Evolutionary conservation across 1,139 yeast species (phyloP), one percentile per base, ranked within the genome.

Genomic region (Tardiomyces depauwii): DNA sequence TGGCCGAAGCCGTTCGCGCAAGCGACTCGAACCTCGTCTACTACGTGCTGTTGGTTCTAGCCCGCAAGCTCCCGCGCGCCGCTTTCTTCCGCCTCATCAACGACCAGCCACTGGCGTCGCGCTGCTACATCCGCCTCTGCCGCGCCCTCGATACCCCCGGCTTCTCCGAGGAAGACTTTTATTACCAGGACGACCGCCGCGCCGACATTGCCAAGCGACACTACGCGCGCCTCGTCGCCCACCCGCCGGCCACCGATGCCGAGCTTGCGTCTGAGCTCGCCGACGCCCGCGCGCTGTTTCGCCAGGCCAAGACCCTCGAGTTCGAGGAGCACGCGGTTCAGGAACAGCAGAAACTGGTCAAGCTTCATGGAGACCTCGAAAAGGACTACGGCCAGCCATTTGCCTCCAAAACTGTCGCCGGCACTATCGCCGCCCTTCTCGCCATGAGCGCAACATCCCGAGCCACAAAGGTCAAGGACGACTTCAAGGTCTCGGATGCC

Each of bases 1-100:
- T 89, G 32, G 64, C 74, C 41, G 84, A 82, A 53, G 76, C 95
- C 0, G 74, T 83, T 42, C 80, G 79, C 51, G 74, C 81, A 18
- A 77, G 80, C 11, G 79, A 83, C 54, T 73, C 77, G 38, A 86
- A 83, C 58, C 67, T 89, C 21, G 71, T 84, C 4, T 65, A 76
- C 39, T 74, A 79, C 44, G 78, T 86, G 1, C 61, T 91, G 41
- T 60, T 79, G 19, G 68, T 73, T 40, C 65, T 91, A 19, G 66
- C 68, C 42, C 63, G 68, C 39, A 71, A 72, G 42, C 57, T 76
- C 5, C 65, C 78, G 1, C 55, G 71, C n/a, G 75, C 82, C 0
- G 76, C 73, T 40, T 74, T 81, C 45, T 77, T 76, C 60, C 72
- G 78, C 48, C 49, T 76, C n/a, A 57, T 81, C 39, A 73, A 73